Evolutionary conservation across 768 basidiomycete species (phyloP).

Genomic region (Suillus subluteus): DNA sequence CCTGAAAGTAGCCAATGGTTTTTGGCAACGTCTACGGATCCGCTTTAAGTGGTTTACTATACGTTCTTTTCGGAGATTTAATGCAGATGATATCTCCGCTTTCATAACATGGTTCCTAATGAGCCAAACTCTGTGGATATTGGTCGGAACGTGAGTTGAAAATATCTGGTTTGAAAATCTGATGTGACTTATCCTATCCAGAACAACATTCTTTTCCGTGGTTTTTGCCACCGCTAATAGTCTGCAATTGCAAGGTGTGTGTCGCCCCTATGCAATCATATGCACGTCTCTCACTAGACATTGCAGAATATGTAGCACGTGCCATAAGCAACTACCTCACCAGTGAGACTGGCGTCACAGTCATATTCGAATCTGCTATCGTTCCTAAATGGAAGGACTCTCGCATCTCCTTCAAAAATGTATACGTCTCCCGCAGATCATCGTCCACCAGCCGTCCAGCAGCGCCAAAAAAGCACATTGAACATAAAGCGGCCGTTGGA

Average conservation of each 20-base stretch:
- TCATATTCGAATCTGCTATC: conserved; percentile 97
- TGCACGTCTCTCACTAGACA: conserved; percentile 5
- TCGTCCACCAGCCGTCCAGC: conserved; percentile 21
- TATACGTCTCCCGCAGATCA: conserved; percentile 88
- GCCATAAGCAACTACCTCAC: conserved; percentile 93
- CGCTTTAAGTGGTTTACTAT: conserved; percentile 99
- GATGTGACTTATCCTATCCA: conserved; percentile 29
- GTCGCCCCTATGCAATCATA: conserved; percentile 4
- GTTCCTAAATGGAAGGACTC: conserved; percentile 98
- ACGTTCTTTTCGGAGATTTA: conserved; percentile 91
- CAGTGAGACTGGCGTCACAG: conserved; percentile 87
- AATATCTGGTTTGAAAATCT: background rate
- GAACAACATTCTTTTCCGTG: conserved; percentile 95
- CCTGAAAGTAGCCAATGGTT: conserved; percentile 81
- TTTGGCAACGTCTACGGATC: conserved; percentile 87
- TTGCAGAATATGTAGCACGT: conserved; percentile 78
- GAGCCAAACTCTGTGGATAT: conserved; percentile 94
- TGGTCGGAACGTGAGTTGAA: conserved; percentile 68
- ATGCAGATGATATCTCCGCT: conserved; percentile 95
- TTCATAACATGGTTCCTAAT: conserved; percentile 96
- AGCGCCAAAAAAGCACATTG: conserved; percentile 31
- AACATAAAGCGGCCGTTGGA: conserved; percentile 62
- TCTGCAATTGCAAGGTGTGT: conserved; percentile 77
- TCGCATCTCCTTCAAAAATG: conserved; percentile 94
- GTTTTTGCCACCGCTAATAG: conserved; percentile 90